Base-by-base conservation (phyloP, 306 rosid genomes). In the Lathyrus oleraceus region DNA sequence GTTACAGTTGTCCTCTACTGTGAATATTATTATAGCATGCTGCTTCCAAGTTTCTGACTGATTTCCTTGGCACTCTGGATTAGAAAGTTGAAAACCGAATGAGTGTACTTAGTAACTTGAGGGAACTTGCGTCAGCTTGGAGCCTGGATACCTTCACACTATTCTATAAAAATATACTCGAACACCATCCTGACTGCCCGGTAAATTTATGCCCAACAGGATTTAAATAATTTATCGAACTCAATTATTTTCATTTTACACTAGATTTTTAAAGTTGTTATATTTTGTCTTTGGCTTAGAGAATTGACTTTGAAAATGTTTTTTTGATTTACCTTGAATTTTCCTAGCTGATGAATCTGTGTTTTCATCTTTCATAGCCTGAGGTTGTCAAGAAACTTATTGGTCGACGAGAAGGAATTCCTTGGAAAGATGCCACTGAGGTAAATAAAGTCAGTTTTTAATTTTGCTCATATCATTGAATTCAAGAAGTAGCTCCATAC, bases 131-230 rank as follows among this genome's bases (percentile, higher is more conserved):
- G 54, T 91, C 99, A 38, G 97, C 99, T 8, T 95, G 89, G 87
- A 91, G 97, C 84, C 78, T 88, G 79, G 99, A 94, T 83, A 76
- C 87, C 44, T 91, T 94, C 73, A 88, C 92, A 1, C 95, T 94
- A 65, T 86, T 91, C 61, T 91, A 91, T 82, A 87, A 95, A 69
- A 94, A 91, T 82, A 91, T 94, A 66, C 97, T 94, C 10, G 95
- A 94, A 72, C 97, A 94, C 75, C 99, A 91, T 67, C 99, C 97
- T 6, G 99, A 94, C 71, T 94, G 99, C 83, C 97, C 97, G 95
- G 99, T 94, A 88, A 61, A 38, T 76, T 68, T 73, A 12, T 72
- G 40, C 59, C 27, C 51, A 44, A 66, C 42, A 59, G 47, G 39
- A 21, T 78, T 69, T 57, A 42, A 71, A 17, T 57, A 47, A 36